Evolutionary conservation across 768 basidiomycete species (phyloP), one percentile per base, ranked within the genome.

Genomic region (Boletus sp.): DNA sequence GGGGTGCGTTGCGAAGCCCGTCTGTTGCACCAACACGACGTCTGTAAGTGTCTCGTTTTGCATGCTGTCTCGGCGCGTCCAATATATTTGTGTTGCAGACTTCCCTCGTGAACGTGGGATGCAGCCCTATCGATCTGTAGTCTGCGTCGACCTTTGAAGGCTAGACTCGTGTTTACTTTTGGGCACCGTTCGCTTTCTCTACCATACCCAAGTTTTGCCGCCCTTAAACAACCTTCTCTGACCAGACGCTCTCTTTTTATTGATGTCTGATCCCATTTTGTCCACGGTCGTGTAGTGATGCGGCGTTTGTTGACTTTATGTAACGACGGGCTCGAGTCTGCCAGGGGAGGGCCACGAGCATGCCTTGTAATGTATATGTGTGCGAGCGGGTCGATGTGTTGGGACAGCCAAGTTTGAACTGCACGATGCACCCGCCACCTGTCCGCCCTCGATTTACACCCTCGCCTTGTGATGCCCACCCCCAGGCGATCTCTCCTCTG

Each of bases 41-140:
- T 57, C 35, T 50, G 66, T 68, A 27, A 27, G 64, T 38, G 15
- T 51, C 34, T 19, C 17, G 11, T 40, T 10, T 23, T 19, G 8
- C 4, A 10, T 23, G 2, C 29, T 7, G 13, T 29, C 30, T 17
- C 10, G 21, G 5, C 1, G 5, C 5, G 10, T 25, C 42, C 10
- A n/a, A 42, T 33, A 4, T n/a, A 23, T 15, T 29, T 2, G 1
- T 21, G 19, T 40, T 39, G 42, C 35, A 70, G 59, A 43, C 48
- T 6, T 69, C 69, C 45, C 27, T 70, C 43, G 40, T 70, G 30
- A 69, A 69, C 43, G 27, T 69, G 44, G 62, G 63, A 47, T 69
- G 69, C 39, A 55, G 45, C 23, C 58, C 69, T 10, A 13, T 61
- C 11, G 21, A 30, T 7, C n/a, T 29, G 25, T 59, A 42, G 32